Percentiles rank a stretch among this genome's conserved stretches.
These are phyloP conservation scores for Ceratocystis smalleyi DNA, from an alignment of 2,329 filamentous ascomycete genomes.

Conservation along the genomic window DNA sequence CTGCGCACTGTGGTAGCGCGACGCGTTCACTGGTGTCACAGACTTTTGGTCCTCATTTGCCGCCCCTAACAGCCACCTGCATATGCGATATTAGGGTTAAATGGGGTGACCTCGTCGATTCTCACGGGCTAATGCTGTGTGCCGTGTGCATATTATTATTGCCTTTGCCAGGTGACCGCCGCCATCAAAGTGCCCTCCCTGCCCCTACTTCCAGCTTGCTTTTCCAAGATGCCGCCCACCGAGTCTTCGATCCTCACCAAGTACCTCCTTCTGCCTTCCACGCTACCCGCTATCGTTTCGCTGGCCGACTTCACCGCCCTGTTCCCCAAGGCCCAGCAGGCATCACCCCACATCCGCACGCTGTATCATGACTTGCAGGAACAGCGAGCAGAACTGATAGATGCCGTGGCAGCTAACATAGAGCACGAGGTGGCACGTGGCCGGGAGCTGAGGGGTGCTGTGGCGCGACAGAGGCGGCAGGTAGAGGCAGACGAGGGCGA, in stretches of 20 bases:
- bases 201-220: no score
- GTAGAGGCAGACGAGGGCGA: conserved; percentile 39
- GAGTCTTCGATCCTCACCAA: conserved; percentile 61
- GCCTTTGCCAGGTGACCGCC: not conserved
- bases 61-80: not conserved
- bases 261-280: conserved; percentile 63
- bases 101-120: not conserved
- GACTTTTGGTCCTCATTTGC: conserved; percentile 10
- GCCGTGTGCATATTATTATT: not conserved
- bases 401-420: conserved; percentile 51
- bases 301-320: conserved; percentile 60
- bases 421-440: conserved; percentile 36
- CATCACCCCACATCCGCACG: conserved; percentile 48
- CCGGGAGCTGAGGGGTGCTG: conserved; percentile 42
- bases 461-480: conserved; percentile 35
- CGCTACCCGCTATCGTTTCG: conserved; percentile 57
- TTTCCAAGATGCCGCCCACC: conserved; percentile 47
- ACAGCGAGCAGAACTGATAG: conserved; percentile 53
- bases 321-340: conserved; percentile 52
- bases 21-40: conserved; percentile 6
- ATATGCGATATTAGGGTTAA: conserved; percentile 4
- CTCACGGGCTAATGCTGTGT: not conserved
- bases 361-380: conserved; percentile 70
- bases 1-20: conserved; percentile 11
- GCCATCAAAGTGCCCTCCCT: no score